A percentile compares a stretch with the other conserved stretches of the same genome.
These are phyloP conservation scores for Yamadazyma laniorum DNA, from an alignment of 805 yeast species.

Conservation along the genomic window DNA sequence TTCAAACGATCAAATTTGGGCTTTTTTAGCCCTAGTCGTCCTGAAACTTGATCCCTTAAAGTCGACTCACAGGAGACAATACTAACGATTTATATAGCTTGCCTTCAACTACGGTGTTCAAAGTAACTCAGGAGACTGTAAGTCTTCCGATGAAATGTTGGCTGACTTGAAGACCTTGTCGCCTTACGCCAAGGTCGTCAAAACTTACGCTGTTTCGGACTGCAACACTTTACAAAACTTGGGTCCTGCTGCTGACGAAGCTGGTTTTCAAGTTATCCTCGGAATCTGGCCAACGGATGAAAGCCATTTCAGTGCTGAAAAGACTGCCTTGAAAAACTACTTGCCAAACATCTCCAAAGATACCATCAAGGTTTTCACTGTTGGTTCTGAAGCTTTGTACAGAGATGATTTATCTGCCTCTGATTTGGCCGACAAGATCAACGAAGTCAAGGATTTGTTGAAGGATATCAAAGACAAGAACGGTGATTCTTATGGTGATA, in stretches of 20 bases:
- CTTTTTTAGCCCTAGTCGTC: too few species aligned
- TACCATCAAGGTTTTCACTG: conserved; percentile 74
- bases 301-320: conserved; percentile 71
- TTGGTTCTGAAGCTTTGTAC: conserved; percentile 95
- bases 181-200: conserved; percentile 61
- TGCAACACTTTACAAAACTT: conserved; percentile 83
- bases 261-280: conserved; percentile 71
- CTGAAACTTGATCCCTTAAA: too few species aligned
- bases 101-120: conserved; percentile 88
- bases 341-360: conserved; percentile 70
- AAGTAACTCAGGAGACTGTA: conserved; percentile 73
- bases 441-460: conserved; percentile 58
- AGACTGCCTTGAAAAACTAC: conserved; percentile 63
- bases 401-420: conserved; percentile 80
- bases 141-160: conserved; percentile 66
- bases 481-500: conserved; percentile 70
- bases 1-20: too few species aligned
- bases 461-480: conserved; percentile 67
- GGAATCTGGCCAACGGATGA: conserved; percentile 96
- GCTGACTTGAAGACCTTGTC: conserved; percentile 62
- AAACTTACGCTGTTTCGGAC: conserved; percentile 90
- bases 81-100: conserved; percentile 33
- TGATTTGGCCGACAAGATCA: conserved; percentile 67
- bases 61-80: too few species aligned
- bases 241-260: conserved; percentile 82